Conservation (phyloP, 306 rosid genomes). For the Glycyrrhiza uralensis region DNA sequence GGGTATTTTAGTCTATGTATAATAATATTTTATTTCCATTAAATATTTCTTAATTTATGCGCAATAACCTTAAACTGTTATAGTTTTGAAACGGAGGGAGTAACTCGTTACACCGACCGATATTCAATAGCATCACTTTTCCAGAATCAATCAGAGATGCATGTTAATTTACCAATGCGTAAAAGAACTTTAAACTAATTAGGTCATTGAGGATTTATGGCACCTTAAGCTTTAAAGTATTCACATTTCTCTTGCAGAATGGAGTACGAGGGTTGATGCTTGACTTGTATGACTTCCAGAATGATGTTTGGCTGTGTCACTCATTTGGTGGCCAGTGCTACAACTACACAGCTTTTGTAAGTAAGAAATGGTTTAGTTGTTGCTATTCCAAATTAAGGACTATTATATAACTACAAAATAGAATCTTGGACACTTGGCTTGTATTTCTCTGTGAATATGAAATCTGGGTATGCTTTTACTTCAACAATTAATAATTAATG, state of each 20-base stretch:
- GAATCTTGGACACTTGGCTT: background rate
- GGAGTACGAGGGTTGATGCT: slow-evolving; percentile 93
- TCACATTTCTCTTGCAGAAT: slow-evolving; percentile 49
- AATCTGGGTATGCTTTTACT: background rate
- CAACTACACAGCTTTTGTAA: slow-evolving; percentile 91
- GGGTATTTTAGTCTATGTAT: too few relatives aligned
- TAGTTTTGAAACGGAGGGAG: too few relatives aligned
- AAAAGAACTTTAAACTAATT: background rate
- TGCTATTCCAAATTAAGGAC: slow-evolving; percentile 2
- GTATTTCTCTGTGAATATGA: background rate
- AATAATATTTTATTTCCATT: too few relatives aligned
- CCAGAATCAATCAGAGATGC: background rate
- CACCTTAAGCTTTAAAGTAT: slow-evolving; percentile 16
- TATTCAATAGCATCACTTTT: background rate
- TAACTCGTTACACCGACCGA: background rate
- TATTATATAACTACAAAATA: background rate
- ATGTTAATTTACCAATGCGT: background rate
- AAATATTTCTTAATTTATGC: too few relatives aligned
- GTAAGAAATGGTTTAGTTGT: slow-evolving; percentile 29
- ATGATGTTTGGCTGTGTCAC: slow-evolving; percentile 90
- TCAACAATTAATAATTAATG: background rate
- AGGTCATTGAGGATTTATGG: background rate
- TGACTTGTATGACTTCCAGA: slow-evolving; percentile 79
- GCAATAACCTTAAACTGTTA: too few relatives aligned
- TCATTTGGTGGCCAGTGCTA: slow-evolving; percentile 71